Evolutionary conservation across 768 basidiomycete species (phyloP), one percentile per base, ranked within the genome.

Genomic region (Neoboletus magnificus): DNA sequence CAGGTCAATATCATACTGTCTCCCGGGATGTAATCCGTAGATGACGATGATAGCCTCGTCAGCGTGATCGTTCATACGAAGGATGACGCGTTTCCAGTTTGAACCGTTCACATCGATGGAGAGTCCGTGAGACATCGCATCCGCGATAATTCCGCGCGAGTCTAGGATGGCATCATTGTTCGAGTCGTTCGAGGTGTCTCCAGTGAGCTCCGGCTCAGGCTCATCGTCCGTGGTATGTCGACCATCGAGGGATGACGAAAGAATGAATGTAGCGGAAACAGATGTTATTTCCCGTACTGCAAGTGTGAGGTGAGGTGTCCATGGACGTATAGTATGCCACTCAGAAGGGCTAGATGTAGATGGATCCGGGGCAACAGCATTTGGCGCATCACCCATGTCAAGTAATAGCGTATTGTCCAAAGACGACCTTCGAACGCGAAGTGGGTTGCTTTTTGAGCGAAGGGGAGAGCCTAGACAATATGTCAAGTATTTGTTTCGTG

Each of bases 31-130:
- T 44, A 98, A 77, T 1, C 91, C 92, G 56, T 93, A 94, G 27
- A 98, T 82, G 55, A 96, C 90, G 50, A 97, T 91, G 53, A 95
- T 83, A 0, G 92, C 94, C 65, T 96, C 89, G 61, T 95, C 93
- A 0, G 80, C 79, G 50, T 83, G 81, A 42, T 93, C 91, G 66
- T 90, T 86, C 57, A 91, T 83, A 50, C 86, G 83, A 54, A 91
- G 83, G 64, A 91, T 81, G 23, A 91, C 87, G 48, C 85, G 78
- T 64, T 86, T 83, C 91, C 91, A 93, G 5, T 81, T 82, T 6
- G 85, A 77, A 29, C 83, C 83, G 59, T 94, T 93, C 48, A 93
- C 88, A 41, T 86, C 89, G 37, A 93, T 85, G 1, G 84, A 85
- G 32, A 93, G 79, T 1, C 89, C 89, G 56, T 85, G 84, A 12